Base-by-base conservation (phyloP, 495 filamentous ascomycete genomes). In the Amphirosellinia nigrospora region DNA sequence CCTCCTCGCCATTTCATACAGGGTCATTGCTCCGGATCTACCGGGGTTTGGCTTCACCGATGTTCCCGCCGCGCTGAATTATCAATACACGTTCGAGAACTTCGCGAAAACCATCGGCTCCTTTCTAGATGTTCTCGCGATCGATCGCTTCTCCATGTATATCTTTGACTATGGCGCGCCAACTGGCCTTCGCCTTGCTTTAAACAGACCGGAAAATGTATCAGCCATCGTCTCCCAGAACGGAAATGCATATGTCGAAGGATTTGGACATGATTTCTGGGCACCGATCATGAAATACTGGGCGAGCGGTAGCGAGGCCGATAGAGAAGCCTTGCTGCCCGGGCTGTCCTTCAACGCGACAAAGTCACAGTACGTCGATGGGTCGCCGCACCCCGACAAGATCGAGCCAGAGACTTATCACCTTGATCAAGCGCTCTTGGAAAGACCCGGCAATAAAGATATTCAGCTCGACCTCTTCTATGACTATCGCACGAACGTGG, bases 201-300 rank as follows among this genome's bases (percentile, higher is more conserved):
- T 56, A n/a, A 10, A 56, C 15, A 30, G 53, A 21, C 28, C 53
- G 4, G 13, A 34, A 4, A 73, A 79, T 13, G 77, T 90, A 41
- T 76, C 79, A 32, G 86, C 85, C 19, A 86, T 92, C 67, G 82
- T 91, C 73, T 77, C 82, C 7, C 89, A 90, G 70, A 90, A 89
- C 71, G 89, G 89, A 43, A 92, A 91, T 72, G 89, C 88, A 38
- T 91, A 90, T 74, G 79, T 68, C 34, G 88, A 87, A 36, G 90
- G 89, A 21, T 77, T 91, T 8, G 84, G 86, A 15, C 34, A 72
- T 21, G 72, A 74, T 0, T 88, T 90, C 78, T 91, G 88, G 90
- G 78, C 73, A 11, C 83, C 81, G 4, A 73, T 89, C 13, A 69
- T 79, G 32, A 71, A 79, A 2, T 82, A 83, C 62, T 91, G 89